Evolutionary conservation across 2,329 filamentous ascomycete species (phyloP).

Genomic region (Whalleya microplaca): DNA sequence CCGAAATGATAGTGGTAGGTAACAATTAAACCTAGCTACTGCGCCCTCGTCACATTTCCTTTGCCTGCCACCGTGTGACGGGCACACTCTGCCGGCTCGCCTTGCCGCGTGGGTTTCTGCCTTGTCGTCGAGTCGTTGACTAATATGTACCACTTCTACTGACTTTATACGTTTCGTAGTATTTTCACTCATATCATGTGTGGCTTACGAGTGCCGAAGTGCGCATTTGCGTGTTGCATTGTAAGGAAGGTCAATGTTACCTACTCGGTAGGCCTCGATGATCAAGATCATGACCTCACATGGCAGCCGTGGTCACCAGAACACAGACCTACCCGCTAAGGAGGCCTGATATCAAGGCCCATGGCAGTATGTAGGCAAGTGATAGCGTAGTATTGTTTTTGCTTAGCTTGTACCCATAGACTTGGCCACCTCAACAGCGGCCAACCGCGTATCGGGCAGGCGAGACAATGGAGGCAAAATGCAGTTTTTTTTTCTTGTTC

Average conservation of each 20-base stretch:
- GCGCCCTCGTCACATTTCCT: slow-evolving; percentile 25
- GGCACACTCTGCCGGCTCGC: neutral
- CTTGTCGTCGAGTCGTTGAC: slow-evolving; percentile 6
- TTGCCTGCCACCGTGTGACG: slow-evolving; percentile 9
- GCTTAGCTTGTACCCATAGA: neutral
- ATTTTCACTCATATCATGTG: neutral
- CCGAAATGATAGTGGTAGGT: no score
- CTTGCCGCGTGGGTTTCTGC: neutral
- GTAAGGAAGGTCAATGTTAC: neutral
- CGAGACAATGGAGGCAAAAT: neutral
- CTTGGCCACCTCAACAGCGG: slow-evolving; percentile 7
- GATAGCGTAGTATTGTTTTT: neutral
- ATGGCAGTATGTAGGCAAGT: neutral
- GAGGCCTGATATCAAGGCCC: neutral
- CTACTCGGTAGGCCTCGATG: neutral
- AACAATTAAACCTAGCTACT: slow-evolving; percentile 13
- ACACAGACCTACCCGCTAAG: neutral
- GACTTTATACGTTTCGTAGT: neutral
- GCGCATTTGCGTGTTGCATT: neutral
- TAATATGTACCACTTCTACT: neutral
- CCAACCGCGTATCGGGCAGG: neutral
- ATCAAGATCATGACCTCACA: neutral
- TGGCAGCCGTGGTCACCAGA: neutral
- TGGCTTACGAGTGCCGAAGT: neutral
- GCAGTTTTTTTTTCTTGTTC: neutral